Conservation (phyloP, 257 asterid genomes). For the Solanum peruvianum region DNA sequence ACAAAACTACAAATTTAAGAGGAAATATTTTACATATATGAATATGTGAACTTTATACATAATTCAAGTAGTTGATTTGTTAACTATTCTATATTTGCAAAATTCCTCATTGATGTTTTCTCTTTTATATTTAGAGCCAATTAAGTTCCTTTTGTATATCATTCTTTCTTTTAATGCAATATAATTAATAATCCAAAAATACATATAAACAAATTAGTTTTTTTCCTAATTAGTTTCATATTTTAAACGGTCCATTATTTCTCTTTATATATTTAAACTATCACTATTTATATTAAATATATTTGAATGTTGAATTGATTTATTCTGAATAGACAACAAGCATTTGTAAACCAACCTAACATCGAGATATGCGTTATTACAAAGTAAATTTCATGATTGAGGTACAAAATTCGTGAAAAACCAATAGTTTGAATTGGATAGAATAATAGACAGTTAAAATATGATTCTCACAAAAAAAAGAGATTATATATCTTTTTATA, state of each 20-base stretch:
- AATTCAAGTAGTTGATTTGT: not conserved
- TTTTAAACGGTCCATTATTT: not conserved
- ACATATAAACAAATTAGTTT: not conserved
- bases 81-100: not conserved
- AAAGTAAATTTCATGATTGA: not conserved
- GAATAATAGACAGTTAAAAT: not conserved
- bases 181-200: not conserved
- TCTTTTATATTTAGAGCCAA: not conserved
- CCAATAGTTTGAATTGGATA: rapidly evolving
- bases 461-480: not conserved
- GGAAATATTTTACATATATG: not conserved
- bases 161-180: not conserved
- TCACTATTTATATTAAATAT: not conserved
- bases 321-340: not conserved
- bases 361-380: not conserved
- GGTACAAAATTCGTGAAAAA: not conserved
- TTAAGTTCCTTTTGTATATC: not conserved
- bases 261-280: not conserved
- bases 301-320: rapidly evolving
- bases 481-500: not conserved
- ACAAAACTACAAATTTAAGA: not conserved
- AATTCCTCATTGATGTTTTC: not conserved
- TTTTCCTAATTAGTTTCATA: too few species aligned
- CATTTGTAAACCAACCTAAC: not conserved
- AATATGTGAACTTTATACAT: not conserved